Evolutionary conservation across 495 filamentous ascomycete species (phyloP).

Genomic region (Penicillium manginii): DNA sequence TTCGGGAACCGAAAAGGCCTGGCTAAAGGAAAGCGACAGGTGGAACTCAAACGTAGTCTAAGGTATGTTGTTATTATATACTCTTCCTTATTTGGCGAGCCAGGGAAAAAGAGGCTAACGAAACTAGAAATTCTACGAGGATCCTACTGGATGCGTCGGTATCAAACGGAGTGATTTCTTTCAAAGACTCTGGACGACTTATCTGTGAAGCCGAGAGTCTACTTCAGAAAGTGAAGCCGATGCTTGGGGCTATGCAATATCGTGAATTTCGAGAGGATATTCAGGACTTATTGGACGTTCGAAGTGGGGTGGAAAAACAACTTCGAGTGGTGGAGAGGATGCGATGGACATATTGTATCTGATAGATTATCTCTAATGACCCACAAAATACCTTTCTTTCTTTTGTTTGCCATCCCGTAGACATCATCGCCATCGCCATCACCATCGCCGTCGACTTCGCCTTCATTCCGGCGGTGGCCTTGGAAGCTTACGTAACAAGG

Average conservation of each 20-base stretch:
- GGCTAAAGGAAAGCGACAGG: constrained; percentile 58
- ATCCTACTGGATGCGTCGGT: constrained; percentile 69
- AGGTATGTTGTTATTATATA: constrained; percentile 50
- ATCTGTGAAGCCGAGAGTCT: constrained; percentile 86
- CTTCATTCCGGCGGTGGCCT: too few species aligned
- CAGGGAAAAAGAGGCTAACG: constrained; percentile 3
- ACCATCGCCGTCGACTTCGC: too few species aligned
- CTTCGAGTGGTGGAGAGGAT: constrained; percentile 78
- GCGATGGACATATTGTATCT: constrained; percentile 80
- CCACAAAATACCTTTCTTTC: neutral
- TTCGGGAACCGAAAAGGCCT: constrained; percentile 71
- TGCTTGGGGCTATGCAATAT: constrained; percentile 71
- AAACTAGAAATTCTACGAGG: constrained; percentile 72
- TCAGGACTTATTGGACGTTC: constrained; percentile 77
- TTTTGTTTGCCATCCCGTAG: neutral
- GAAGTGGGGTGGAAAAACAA: constrained; percentile 71
- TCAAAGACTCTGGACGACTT: constrained; percentile 88
- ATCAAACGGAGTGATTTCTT: constrained; percentile 68
- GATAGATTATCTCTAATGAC: constrained; percentile 47
- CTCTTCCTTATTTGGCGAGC: neutral
- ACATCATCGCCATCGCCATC: too few species aligned
- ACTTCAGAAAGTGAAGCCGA: constrained; percentile 61
- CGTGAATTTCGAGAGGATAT: constrained; percentile 86
- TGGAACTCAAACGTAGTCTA: constrained; percentile 71
- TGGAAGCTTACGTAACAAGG: constrained; percentile 27